Evolutionary conservation across 2,329 filamentous ascomycete species (phyloP).

Genomic region (Colletotrichum liriopes): DNA sequence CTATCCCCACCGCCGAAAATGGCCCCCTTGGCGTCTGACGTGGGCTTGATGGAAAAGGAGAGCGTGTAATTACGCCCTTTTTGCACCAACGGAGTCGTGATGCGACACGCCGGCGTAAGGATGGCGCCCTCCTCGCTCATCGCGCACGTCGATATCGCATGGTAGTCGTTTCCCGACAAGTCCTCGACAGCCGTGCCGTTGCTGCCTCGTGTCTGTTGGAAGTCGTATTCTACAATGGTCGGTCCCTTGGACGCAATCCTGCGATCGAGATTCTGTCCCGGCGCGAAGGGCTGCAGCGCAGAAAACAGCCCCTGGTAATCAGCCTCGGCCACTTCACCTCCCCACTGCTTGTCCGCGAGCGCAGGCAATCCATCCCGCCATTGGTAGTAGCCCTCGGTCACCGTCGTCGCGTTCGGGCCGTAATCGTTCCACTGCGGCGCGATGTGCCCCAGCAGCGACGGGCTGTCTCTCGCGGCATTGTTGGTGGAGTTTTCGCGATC

Average conservation of each 20-base stretch:
- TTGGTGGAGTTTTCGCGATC: constrained; percentile 41
- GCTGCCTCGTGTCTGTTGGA: constrained; percentile 19
- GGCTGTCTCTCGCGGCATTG: constrained; percentile 42
- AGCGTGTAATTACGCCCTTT: constrained; percentile 73
- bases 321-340: constrained; percentile 41
- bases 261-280: constrained; percentile 46
- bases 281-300: constrained; percentile 43
- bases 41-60: constrained; percentile 56
- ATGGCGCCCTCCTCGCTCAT: constrained; percentile 44
- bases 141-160: constrained; percentile 35
- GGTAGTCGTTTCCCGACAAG: constrained; percentile 45
- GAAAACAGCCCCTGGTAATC: constrained; percentile 37
- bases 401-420: constrained; percentile 46
- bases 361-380: constrained; percentile 47
- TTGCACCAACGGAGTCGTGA: constrained; percentile 63
- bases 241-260: constrained; percentile 40
- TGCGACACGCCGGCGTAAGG: constrained; percentile 56
- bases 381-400: constrained; percentile 47
- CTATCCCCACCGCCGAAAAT: constrained; percentile 41
- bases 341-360: constrained; percentile 49
- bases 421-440: constrained; percentile 48
- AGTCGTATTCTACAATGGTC: constrained; percentile 44
- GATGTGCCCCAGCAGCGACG: constrained; percentile 45
- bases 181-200: constrained; percentile 39
- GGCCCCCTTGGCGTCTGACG: constrained; percentile 31